Evolutionary conservation across 129 eudicot genomes (phyloP).

Genomic region (Glebionis coronaria): DNA sequence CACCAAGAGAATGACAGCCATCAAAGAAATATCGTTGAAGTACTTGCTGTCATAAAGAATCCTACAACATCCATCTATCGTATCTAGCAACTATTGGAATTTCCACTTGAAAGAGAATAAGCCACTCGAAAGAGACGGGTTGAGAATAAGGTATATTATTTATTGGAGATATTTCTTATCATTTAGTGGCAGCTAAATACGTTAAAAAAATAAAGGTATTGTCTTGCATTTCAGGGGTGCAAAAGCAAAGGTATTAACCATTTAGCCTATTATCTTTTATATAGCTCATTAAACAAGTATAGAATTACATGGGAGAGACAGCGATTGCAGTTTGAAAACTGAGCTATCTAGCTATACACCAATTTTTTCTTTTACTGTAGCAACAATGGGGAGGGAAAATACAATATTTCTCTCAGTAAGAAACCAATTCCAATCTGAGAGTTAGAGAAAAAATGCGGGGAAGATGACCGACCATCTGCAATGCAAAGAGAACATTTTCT

Average conservation of each 20-base stretch:
- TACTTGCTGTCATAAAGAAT: slow-evolving; percentile 73
- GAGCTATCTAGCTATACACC: slow-evolving; percentile 31
- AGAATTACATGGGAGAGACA: too few species aligned
- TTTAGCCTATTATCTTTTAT: slow-evolving; percentile 3
- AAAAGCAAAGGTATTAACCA: neutral
- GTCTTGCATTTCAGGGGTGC: neutral
- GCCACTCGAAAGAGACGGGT: slow-evolving; percentile 6
- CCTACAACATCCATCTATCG: slow-evolving; percentile 75
- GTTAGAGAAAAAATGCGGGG: too few species aligned
- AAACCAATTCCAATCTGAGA: too few species aligned
- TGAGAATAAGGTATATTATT: slow-evolving; percentile 13
- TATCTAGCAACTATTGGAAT: slow-evolving; percentile 57
- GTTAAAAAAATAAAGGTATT: slow-evolving; percentile 6
- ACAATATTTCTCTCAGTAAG: too few species aligned
- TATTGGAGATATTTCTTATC: slow-evolving; percentile 21
- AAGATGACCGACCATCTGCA: too few species aligned
- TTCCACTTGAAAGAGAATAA: slow-evolving; percentile 21
- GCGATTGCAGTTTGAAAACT: slow-evolving; percentile 23
- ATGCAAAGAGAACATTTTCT: too few species aligned
- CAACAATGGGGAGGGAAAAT: too few species aligned
- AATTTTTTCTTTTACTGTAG: too few species aligned
- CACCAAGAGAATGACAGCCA: too few species aligned
- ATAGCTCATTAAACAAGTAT: slow-evolving; percentile 13
- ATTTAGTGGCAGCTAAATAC: neutral
- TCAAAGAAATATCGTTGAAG: slow-evolving; percentile 67